Conservation (phyloP, 192 early-diverging fungal genomes). For the Backusella morwellensis region DNA sequence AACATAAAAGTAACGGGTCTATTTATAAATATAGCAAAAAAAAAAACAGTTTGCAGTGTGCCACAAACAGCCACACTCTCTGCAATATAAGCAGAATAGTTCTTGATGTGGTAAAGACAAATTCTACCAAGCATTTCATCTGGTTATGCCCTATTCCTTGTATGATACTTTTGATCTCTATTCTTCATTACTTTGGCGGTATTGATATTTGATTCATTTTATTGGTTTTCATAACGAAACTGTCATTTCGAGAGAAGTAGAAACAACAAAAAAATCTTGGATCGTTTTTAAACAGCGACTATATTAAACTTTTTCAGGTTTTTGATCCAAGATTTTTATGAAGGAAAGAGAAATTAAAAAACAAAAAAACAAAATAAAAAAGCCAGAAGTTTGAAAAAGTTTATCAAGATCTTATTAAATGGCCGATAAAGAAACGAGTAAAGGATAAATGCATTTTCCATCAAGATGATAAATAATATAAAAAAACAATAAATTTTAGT, state of each 20-base stretch:
- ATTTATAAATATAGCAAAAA: not conserved
- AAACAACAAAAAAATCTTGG: not conserved
- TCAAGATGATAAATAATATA: not conserved
- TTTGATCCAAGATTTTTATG: not conserved
- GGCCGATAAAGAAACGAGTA: not conserved
- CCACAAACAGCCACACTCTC: not conserved
- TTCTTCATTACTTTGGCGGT: not conserved
- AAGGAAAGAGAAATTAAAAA: not conserved
- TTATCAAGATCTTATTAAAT: not conserved
- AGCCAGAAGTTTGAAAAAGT: not conserved
- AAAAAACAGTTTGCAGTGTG: not conserved
- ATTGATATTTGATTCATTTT: not conserved
- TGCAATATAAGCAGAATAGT: not conserved
- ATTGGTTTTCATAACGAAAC: not conserved
- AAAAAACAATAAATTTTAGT: not conserved
- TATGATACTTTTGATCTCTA: not conserved
- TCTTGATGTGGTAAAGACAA: not conserved
- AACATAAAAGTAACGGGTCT: not conserved
- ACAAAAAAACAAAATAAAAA: not conserved
- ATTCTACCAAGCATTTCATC: not conserved
- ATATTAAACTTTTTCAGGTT: not conserved
- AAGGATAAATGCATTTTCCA: constrained; percentile 4
- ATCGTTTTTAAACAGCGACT: not conserved
- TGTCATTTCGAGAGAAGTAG: not conserved
- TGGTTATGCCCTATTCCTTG: not conserved